phyloP scores from a whole-genome alignment of 768 basidiomycete genomes.

The Chiua virens region DNA sequence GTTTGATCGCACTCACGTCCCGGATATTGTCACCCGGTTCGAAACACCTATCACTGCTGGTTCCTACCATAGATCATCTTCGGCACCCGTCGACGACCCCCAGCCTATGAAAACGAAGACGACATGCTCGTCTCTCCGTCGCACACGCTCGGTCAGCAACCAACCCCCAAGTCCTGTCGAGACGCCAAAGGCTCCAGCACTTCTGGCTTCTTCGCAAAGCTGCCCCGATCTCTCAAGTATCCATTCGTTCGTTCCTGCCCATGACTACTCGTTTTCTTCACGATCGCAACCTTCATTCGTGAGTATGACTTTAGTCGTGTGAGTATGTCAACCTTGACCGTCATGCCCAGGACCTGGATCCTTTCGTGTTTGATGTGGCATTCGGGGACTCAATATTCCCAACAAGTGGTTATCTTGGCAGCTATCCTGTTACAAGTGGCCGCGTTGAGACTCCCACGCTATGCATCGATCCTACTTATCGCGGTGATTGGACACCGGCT shows the following conservation, averaged over 20 bases:
- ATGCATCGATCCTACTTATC: conserved; percentile 42
- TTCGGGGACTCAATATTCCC: conserved; percentile 32
- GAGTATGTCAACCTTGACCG: conserved; percentile 4
- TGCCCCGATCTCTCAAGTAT: conserved; percentile 33
- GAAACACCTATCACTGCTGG: conserved; percentile 73
- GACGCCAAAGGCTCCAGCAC: background rate
- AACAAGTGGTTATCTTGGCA: conserved; percentile 10
- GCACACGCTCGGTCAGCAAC: conserved; percentile 24
- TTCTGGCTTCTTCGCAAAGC: conserved; percentile 17
- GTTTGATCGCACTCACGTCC: conserved; percentile 52
- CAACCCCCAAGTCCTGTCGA: conserved; percentile 17
- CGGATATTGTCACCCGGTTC: conserved; percentile 69
- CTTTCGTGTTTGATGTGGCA: conserved; percentile 28
- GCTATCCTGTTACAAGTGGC: conserved; percentile 21
- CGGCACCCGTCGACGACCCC: conserved; percentile 49
- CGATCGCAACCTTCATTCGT: conserved; percentile 53
- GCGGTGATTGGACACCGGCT: conserved; percentile 39
- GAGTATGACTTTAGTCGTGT: conserved; percentile 26
- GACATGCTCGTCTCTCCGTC: conserved; percentile 12
- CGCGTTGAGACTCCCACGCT: conserved; percentile 34
- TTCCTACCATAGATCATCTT: conserved; percentile 67
- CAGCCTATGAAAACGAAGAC: conserved; percentile 33
- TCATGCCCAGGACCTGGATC: conserved; percentile 26
- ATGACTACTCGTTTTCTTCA: conserved; percentile 25
- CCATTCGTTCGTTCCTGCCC: conserved; percentile 35